Conservation (phyloP, 2,329 filamentous ascomycete genomes). For the Coleophoma crateriformis region DNA sequence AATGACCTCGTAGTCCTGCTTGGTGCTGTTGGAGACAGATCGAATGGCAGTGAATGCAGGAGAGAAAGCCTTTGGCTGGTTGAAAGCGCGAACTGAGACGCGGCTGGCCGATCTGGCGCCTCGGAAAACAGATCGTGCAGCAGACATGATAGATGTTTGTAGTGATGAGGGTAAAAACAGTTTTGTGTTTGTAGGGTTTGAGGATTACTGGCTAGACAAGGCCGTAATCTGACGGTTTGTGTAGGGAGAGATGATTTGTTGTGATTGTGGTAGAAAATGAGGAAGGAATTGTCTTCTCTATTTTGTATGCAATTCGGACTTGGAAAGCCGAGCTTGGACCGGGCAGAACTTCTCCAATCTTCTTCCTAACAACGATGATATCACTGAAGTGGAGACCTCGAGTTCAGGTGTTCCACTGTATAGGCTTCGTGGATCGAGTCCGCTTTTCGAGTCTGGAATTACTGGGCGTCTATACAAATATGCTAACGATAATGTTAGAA, state of each 20-base stretch:
- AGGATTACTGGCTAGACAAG: background rate
- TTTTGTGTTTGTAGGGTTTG: background rate
- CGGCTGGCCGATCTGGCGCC: slow-evolving; percentile 5
- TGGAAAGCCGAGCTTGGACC: too few species aligned
- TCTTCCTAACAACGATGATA: too few species aligned
- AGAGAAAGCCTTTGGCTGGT: slow-evolving; percentile 10
- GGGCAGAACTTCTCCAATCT: too few species aligned
- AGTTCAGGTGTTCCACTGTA: too few species aligned
- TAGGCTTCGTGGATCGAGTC: too few species aligned
- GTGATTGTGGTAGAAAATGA: background rate
- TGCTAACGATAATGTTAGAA: too few species aligned
- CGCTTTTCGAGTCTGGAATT: too few species aligned
- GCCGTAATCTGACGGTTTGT: background rate
- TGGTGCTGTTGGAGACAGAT: slow-evolving; percentile 2
- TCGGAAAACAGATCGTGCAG: slow-evolving; percentile 14
- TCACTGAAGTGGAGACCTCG: too few species aligned
- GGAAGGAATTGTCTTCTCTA: background rate
- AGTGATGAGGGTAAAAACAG: background rate
- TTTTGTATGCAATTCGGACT: background rate
- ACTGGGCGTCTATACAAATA: too few species aligned
- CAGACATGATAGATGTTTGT: slow-evolving; percentile 15
- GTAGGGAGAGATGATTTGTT: background rate
- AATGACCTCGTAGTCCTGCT: slow-evolving; percentile 19
- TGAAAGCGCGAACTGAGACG: background rate
- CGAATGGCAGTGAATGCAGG: slow-evolving; percentile 16